phyloP scores from a whole-genome alignment of 805 yeast genomes.

The Saccharomycopsis sp. region DNA sequence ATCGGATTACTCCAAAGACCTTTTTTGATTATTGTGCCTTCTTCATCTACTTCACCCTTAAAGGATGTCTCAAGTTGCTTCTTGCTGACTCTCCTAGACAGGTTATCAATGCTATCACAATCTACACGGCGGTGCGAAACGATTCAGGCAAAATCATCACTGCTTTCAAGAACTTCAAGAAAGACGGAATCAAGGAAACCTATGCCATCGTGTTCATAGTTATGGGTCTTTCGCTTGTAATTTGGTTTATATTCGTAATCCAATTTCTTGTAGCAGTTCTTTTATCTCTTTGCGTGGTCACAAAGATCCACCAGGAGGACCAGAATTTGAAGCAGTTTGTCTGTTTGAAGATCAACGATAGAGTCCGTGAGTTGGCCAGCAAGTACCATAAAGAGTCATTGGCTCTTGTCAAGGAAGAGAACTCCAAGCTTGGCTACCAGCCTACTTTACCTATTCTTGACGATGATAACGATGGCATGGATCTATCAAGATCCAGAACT shows the following conservation, averaged over 20 bases:
- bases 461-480: background rate
- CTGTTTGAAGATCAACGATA: slow-evolving; percentile 50
- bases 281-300: slow-evolving; percentile 45
- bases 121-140: slow-evolving; percentile 43
- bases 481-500: background rate
- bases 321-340: slow-evolving; percentile 53
- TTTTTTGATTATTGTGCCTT: slow-evolving; percentile 64
- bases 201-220: slow-evolving; percentile 70
- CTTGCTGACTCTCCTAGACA: slow-evolving; percentile 87
- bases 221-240: slow-evolving; percentile 66
- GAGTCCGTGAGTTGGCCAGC: slow-evolving; percentile 46
- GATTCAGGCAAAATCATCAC: slow-evolving; percentile 29
- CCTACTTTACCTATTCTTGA: slow-evolving; percentile 26
- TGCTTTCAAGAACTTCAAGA: slow-evolving; percentile 28
- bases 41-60: slow-evolving; percentile 56
- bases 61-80: slow-evolving; percentile 53
- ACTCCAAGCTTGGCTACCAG: slow-evolving; percentile 23
- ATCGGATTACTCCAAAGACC: slow-evolving; percentile 58
- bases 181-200: slow-evolving; percentile 54
- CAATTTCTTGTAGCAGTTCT: slow-evolving; percentile 49
- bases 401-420: slow-evolving; percentile 24
- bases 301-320: slow-evolving; percentile 35
- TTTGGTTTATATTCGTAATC: slow-evolving; percentile 66
- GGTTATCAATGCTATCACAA: slow-evolving; percentile 70
- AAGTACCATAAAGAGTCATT: slow-evolving; percentile 31